Evolutionary conservation across 2,329 filamentous ascomycete genomes (phyloP), one percentile per base, ranked within the genome.

Genomic region (Trichophyton rubrum): DNA sequence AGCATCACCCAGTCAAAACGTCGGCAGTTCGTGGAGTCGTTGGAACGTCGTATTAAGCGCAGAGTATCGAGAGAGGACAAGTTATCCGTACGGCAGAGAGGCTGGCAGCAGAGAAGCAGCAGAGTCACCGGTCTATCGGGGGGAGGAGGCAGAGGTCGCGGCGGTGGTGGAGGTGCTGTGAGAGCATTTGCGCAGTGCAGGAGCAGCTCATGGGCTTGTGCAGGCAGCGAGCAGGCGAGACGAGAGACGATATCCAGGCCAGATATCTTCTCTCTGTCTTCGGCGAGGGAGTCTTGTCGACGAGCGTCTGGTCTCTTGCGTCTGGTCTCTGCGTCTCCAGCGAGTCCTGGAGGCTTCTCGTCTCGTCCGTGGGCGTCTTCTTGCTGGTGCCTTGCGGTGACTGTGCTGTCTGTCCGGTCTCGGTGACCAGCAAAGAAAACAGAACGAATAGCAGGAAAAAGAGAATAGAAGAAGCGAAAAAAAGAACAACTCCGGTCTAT

Each of bases 181-280:
- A 67, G 73, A 72, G 73, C 74, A 76, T 76, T 76, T 75, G 74
- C 74, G 73, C 74, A n/a, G 40, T 72, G 43, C 43, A 11, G 33
- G 33, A 11, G 33, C 33, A 38, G 33, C 33, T 38, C 33, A 38
- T 38, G 33, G 33, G 33, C 33, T 13, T 9, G 33, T 11, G 11
- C 9, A 38, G 33, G 33, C 33, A 38, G 33, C 33, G 33, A 13
- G 33, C 33, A 9, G 33, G 33, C 33, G 33, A 38, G 33, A 9
- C 33, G 33, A 38, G 33, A 38, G 33, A 35, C 33, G 33, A 35
- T 35, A 9, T 35, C 33, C 33, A 11, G 33, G 33, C 1, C 43
- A 9, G 20, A 20, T 47, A 20, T 47, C 43, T 47, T 20, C 20
- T 20, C 43, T 22, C 43, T 2, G 43, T 22, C 43, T 47, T 7